phyloP scores from a whole-genome alignment of 805 yeast genomes.

The Candida morakotiae region DNA sequence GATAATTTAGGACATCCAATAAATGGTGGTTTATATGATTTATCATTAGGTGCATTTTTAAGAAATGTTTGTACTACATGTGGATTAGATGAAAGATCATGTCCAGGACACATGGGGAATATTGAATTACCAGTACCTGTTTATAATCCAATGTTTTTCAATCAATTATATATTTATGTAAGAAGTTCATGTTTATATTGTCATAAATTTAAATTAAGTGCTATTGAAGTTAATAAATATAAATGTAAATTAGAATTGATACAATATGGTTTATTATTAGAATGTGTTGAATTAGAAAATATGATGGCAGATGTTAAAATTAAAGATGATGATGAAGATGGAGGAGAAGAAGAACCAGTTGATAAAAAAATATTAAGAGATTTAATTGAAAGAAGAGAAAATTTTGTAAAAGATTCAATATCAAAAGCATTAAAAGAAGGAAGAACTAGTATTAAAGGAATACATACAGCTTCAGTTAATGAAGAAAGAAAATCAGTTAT shows the following conservation, averaged over 20 bases:
- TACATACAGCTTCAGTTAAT: conserved; percentile 75
- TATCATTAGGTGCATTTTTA: conserved; percentile 91
- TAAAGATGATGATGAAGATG: conserved; percentile 46
- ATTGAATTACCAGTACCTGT: conserved; percentile 94
- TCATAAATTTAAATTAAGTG: conserved; percentile 72
- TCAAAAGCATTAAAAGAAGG: conserved; percentile 74
- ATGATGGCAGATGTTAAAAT: conserved; percentile 41
- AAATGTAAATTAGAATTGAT: conserved; percentile 75
- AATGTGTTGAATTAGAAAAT: conserved; percentile 68
- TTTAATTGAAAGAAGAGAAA: conserved; percentile 56
- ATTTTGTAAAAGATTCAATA: conserved; percentile 68
- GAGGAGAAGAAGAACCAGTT: conserved; percentile 29
- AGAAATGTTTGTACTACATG: conserved; percentile 90
- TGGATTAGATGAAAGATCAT: conserved; percentile 87
- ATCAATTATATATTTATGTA: conserved; percentile 80
- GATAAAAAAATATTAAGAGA: conserved; percentile 41
- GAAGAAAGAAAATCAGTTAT: conserved; percentile 80
- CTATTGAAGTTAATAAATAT: conserved; percentile 67
- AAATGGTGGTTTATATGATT: conserved; percentile 88
- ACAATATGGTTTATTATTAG: conserved; percentile 85
- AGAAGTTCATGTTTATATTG: conserved; percentile 88
- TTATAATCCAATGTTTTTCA: conserved; percentile 91
- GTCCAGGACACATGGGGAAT: conserved; percentile 99
- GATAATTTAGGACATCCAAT: conserved; percentile 96
- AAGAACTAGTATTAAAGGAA: conserved; percentile 60